Evolutionary conservation across 2,329 filamentous ascomycete genomes (phyloP).

Genomic region (Phaeophleospora eucalypticola): DNA sequence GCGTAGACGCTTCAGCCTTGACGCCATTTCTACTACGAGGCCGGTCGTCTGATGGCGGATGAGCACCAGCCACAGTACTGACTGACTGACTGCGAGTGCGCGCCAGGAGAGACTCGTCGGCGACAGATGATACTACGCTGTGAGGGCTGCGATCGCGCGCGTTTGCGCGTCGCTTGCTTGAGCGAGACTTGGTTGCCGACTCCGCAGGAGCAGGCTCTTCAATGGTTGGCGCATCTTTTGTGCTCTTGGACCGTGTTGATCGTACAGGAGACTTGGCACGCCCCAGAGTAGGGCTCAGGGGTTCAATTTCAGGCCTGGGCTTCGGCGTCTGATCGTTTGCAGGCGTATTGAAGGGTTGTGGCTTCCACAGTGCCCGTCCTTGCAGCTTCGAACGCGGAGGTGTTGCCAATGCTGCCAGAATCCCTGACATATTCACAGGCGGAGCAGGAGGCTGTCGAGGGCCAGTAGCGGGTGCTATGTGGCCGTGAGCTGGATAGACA

Average conservation of each 20-base stretch:
- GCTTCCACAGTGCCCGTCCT: slow-evolving; percentile 29
- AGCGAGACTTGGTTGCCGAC: slow-evolving; percentile 11
- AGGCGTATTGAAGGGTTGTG: slow-evolving; percentile 22
- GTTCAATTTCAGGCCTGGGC: slow-evolving; percentile 31
- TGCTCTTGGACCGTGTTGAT: slow-evolving; percentile 10
- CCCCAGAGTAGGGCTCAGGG: slow-evolving; percentile 32
- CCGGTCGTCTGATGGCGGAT: slow-evolving; percentile 37
- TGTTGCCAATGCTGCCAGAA: slow-evolving; percentile 28
- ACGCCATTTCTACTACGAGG: slow-evolving; percentile 38
- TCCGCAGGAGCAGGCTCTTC: slow-evolving; percentile 15
- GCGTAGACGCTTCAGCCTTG: slow-evolving; percentile 47
- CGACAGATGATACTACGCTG: slow-evolving; percentile 46
- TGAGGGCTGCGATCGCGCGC: slow-evolving; percentile 25
- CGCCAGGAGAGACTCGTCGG: slow-evolving; percentile 41
- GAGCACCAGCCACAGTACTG: slow-evolving; percentile 42
- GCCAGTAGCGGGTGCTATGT: slow-evolving; percentile 23
- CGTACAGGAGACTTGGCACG: slow-evolving; percentile 18
- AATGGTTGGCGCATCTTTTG: slow-evolving; percentile 10
- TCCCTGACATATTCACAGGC: slow-evolving; percentile 19
- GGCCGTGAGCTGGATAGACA: slow-evolving; percentile 15
- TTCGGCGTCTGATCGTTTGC: slow-evolving; percentile 12
- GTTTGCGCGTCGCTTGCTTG: slow-evolving; percentile 11
- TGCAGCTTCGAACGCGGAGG: slow-evolving; percentile 17
- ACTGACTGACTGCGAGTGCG: slow-evolving; percentile 49
- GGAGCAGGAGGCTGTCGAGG: slow-evolving; percentile 19